Evolutionary conservation across 805 yeast species (phyloP), one percentile per base, ranked within the genome.

Genomic region (Cyberlindnera maclurae): DNA sequence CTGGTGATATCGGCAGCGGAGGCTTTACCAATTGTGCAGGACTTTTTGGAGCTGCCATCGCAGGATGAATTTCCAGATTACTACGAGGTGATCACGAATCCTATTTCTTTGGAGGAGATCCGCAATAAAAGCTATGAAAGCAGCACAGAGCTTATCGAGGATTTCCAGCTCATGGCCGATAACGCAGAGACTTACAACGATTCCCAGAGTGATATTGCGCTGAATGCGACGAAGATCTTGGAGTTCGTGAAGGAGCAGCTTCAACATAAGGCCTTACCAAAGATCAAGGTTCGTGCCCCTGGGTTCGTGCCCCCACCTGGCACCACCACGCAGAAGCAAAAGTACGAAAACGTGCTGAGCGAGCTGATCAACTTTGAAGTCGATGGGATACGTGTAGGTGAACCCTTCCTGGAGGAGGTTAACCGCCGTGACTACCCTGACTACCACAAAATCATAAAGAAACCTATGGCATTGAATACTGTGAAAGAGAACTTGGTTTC

Each of bases 51-150:
- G 48, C 67, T 87, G 29, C 96, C 96, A 7, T 71, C 82, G 18
- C 75, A 78, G 48, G 78, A 80, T 54, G 60, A 74, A 33, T 86
- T 83, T 53, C 88, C 96, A 0, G 94, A 86, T 55, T 88, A 87
- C 58, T 85, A 80, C 55, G 64, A 77, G 39, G 77, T 85, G 33
- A 78, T 84, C 38, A 61, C 65, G 38, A 62, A 62, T 16, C 95
- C 95, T 3, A 75, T 83, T 3, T 80, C 95, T 0, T 57, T 86
- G 11, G 68, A 73, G 40, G 90, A 83, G 58, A 77, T 86, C 42
- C 70, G 70, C 42, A 62, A 59, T 42, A 74, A 72, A 41, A 50
- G 59, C 9, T 68, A 69, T 43, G 12, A 49, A 36, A 41, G 65
- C 50, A 17, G 50, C 34, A 31, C 62, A 30, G 72, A 70, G 46